Evolutionary conservation across 768 basidiomycete species (phyloP), one percentile per base, ranked within the genome.

Genomic region (Mycena metata): DNA sequence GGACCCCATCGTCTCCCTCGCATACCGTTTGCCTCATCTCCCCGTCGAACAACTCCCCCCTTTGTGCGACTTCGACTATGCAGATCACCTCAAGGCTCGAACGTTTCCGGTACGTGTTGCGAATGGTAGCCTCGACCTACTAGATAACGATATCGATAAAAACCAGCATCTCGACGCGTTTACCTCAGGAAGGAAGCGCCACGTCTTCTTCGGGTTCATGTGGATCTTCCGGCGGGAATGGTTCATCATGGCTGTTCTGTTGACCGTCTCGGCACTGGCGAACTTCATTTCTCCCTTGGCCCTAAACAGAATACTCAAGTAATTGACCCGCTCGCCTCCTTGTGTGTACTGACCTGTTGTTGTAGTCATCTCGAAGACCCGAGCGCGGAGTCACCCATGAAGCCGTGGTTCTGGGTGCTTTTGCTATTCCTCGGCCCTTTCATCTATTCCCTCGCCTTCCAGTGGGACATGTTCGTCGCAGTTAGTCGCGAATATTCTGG

Each of bases 361-460:
- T 47, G 15, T 60, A 89, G 86, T 42, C 89, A 91, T 71, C 78
- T 93, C 23, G 90, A 92, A 76, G 82, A 75, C 1, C 77, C 79
- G 12, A 88, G 88, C 5, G 74, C 83, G 61, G 82, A 77, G 19
- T 82, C 88, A 0, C 72, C 77, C 5, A 76, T 90, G 47, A 83
- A 84, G 42, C 92, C 92, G 1, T 92, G 91, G 87, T 85, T 92
- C 19, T 93, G 91, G 91, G 84, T 92, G 15, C 41, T 79, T 0
- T 80, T 80, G 73, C 77, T 90, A 5, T 83, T 89, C 66, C 49
- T 85, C 12, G 88, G 87, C 11, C 86, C 88, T 16, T 73, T 81
- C 6, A 2, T 83, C 6, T 77, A 77, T 23, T 78, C 84, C 5
- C 23, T 90, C 13, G 71, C 81, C 24, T 82, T 85, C 60, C 88